Percentiles rank a stretch among this genome's conserved stretches.
These are phyloP conservation scores for Komagataella pastoris DNA, from an alignment of 805 yeast species.

Conservation along the genomic window DNA sequence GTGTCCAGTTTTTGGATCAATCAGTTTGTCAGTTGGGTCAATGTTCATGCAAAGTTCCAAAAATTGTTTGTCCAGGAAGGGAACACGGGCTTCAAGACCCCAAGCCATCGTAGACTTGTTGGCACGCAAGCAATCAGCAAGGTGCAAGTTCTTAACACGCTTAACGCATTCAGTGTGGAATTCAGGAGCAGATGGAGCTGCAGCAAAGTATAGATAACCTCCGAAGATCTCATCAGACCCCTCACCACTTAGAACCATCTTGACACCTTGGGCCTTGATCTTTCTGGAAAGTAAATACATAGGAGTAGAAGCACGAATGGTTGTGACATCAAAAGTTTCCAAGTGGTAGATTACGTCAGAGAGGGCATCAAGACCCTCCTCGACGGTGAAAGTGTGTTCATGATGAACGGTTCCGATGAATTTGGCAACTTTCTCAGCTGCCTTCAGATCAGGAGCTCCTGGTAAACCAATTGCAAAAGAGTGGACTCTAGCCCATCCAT, in stretches of 20 bases:
- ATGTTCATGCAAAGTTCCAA: slow-evolving; percentile 89
- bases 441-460: slow-evolving; percentile 93
- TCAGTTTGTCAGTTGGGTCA: slow-evolving; percentile 85
- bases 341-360: slow-evolving; percentile 90
- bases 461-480: slow-evolving; percentile 96
- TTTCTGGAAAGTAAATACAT: slow-evolving; percentile 94
- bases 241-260: slow-evolving; percentile 98
- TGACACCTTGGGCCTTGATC: slow-evolving; percentile 98
- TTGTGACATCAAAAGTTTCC: slow-evolving; percentile 97
- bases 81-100: slow-evolving; percentile 99
- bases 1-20: slow-evolving; percentile 51
- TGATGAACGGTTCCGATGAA: slow-evolving; percentile 94
- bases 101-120: slow-evolving; percentile 99
- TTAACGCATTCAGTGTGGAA: slow-evolving; percentile 94
- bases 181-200: slow-evolving; percentile 86
- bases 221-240: slow-evolving; percentile 99
- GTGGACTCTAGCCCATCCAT: slow-evolving; percentile 72
- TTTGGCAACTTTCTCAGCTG: slow-evolving; percentile 94
- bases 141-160: slow-evolving; percentile 94
- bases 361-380: slow-evolving; percentile 94
- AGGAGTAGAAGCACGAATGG: slow-evolving; percentile 98
- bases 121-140: slow-evolving; percentile 95
- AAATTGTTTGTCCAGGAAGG: slow-evolving; percentile 92
- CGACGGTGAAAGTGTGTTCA: slow-evolving; percentile 92
- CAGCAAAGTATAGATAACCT: slow-evolving; percentile 94